Conservation (phyloP, 495 filamentous ascomycete genomes). For the Cryomyces antarcticus region DNA sequence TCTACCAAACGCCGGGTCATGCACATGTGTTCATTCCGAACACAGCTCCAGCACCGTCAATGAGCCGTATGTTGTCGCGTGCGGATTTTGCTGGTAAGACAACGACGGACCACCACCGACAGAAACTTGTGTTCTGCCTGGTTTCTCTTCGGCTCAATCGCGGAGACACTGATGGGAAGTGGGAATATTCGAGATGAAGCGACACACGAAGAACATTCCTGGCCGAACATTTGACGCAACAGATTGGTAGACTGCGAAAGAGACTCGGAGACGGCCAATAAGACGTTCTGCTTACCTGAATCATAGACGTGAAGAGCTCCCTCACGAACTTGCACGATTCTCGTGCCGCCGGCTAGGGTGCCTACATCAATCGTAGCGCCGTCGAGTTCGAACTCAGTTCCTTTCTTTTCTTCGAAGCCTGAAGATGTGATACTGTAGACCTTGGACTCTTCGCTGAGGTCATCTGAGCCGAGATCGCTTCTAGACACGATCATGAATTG, state of each 20-base stretch:
- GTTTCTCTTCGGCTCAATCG: no score
- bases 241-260: no score
- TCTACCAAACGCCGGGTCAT: neutral
- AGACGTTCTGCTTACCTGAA: slow-evolving; percentile 35
- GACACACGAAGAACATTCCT: no score
- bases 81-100: no score
- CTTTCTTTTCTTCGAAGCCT: slow-evolving; percentile 41
- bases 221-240: no score
- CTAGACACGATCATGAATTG: slow-evolving; percentile 51
- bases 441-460: slow-evolving; percentile 31
- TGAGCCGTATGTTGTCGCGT: no score
- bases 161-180: no score
- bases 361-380: slow-evolving; percentile 68
- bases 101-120: no score
- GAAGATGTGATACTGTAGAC: slow-evolving; percentile 40
- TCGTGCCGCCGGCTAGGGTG: slow-evolving; percentile 46
- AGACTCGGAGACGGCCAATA: no score
- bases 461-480: slow-evolving; percentile 19
- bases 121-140: no score
- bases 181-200: no score
- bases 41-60: no score
- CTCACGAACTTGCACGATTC: slow-evolving; percentile 67
- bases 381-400: slow-evolving; percentile 76
- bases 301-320: slow-evolving; percentile 78
- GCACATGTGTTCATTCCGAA: neutral